Evolutionary conservation across 495 filamentous ascomycete species (phyloP).

Genomic region (Parathielavia hyrcaniae): DNA sequence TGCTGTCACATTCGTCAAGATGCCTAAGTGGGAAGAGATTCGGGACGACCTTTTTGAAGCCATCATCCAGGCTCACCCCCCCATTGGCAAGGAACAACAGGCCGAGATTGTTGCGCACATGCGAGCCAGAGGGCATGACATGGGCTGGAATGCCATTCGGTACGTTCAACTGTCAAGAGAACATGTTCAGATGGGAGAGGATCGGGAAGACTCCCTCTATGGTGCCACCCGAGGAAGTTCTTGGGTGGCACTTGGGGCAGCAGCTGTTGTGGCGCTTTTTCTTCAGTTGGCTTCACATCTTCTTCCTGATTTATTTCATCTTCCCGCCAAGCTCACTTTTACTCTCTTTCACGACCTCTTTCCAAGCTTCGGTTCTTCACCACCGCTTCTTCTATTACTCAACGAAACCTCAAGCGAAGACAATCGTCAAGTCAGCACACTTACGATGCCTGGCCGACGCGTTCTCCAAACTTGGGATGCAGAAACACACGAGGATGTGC

Average conservation of each 20-base stretch:
- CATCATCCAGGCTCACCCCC: constrained; percentile 14
- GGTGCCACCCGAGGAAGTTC: not conserved
- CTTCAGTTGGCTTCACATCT: constrained; percentile 3
- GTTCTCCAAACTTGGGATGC: constrained; percentile 22
- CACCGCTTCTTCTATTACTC: not conserved
- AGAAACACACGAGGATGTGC: constrained; percentile 23
- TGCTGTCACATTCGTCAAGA: not conserved
- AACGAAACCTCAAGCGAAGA: not conserved
- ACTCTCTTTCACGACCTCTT: not conserved
- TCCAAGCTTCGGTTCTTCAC: not conserved
- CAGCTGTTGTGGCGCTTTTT: constrained; percentile 2
- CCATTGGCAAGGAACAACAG: constrained; percentile 31
- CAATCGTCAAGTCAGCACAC: not conserved
- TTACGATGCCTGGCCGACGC: constrained; percentile 4
- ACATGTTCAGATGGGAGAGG: not conserved
- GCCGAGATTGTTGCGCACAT: constrained; percentile 24
- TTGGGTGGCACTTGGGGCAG: not conserved
- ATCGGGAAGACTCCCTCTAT: not conserved
- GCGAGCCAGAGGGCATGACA: constrained; percentile 20
- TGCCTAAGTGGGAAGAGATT: constrained; percentile 29
- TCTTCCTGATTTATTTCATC: not conserved
- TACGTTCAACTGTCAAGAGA: constrained; percentile 15
- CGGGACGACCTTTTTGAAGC: constrained; percentile 31
- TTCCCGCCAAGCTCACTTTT: not conserved
- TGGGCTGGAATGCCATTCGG: constrained; percentile 37